Evolutionary conservation across 148 eudicot genomes (phyloP).

Genomic region (Chenopodium formosanum): DNA sequence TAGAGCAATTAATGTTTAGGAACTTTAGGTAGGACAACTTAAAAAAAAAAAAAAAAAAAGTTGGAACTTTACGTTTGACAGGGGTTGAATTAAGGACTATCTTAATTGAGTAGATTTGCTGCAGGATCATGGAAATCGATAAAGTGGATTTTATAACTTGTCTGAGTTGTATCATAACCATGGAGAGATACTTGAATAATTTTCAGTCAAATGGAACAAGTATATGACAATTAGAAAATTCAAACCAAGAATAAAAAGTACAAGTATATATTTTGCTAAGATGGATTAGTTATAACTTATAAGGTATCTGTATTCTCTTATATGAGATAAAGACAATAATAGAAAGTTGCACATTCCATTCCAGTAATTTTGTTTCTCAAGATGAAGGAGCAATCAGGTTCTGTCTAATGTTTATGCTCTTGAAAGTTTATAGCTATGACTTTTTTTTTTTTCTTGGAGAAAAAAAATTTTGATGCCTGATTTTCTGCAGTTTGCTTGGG

Average conservation of each 20-base stretch:
- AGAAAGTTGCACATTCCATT: not conserved
- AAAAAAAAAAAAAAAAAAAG: not conserved
- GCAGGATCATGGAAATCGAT: not conserved
- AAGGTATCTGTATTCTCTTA: not conserved
- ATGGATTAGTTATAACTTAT: not conserved
- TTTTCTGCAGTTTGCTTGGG: constrained; percentile 68
- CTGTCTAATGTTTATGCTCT: not conserved
- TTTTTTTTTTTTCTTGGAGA: not conserved
- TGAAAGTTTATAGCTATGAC: not conserved
- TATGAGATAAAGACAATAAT: not conserved
- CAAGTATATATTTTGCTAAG: not conserved
- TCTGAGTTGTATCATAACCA: not conserved
- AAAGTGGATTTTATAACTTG: not conserved
- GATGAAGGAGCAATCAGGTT: not conserved
- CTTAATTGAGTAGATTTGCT: not conserved
- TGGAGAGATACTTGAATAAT: not conserved
- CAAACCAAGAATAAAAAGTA: not conserved
- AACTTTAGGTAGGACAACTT: not conserved
- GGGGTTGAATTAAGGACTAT: not conserved
- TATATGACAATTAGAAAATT: not conserved
- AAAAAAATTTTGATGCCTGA: not conserved
- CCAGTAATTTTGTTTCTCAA: not conserved
- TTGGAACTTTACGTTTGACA: too few relatives aligned
- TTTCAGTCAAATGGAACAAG: too few relatives aligned
- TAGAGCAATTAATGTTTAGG: too few relatives aligned